Conservation (phyloP, 2,329 filamentous ascomycete genomes). For the Neofusicoccum umdonicola region DNA sequence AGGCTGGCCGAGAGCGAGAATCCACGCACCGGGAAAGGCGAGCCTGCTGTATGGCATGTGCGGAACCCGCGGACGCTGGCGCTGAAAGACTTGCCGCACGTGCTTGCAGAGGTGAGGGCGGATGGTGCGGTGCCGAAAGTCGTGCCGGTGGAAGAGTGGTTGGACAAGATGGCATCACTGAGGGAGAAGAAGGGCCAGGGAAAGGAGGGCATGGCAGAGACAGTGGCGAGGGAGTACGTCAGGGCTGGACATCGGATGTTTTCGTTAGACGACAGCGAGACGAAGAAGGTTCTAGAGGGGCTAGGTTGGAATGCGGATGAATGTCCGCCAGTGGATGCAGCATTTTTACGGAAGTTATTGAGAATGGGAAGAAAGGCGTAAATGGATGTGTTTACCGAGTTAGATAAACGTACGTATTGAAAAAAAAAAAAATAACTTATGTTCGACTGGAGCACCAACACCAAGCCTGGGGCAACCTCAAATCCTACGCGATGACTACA, state of each 20-base stretch:
- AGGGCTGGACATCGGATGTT: conserved; percentile 4
- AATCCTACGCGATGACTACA: too few species aligned
- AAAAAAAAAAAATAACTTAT: too few species aligned
- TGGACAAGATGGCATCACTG: neutral
- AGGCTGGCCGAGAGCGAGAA: neutral
- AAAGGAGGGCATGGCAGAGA: neutral
- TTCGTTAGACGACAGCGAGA: neutral
- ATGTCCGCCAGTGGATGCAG: neutral
- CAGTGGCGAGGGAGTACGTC: neutral
- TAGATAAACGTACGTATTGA: too few species aligned
- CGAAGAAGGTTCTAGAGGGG: neutral
- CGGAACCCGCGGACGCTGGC: neutral
- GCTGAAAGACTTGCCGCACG: neutral
- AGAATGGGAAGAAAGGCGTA: conserved; percentile 15
- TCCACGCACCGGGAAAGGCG: neutral
- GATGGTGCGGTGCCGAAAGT: neutral
- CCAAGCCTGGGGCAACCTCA: too few species aligned
- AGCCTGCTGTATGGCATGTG: neutral
- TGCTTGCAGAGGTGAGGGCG: neutral
- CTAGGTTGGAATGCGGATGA: neutral
- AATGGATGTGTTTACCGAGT: too few species aligned
- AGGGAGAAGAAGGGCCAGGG: neutral
- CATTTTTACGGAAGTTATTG: conserved; percentile 19
- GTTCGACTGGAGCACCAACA: too few species aligned
- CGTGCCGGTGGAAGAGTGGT: neutral